phyloP scores from a whole-genome alignment of 2,329 filamentous ascomycete genomes.

The Xylariaceae sp. region DNA sequence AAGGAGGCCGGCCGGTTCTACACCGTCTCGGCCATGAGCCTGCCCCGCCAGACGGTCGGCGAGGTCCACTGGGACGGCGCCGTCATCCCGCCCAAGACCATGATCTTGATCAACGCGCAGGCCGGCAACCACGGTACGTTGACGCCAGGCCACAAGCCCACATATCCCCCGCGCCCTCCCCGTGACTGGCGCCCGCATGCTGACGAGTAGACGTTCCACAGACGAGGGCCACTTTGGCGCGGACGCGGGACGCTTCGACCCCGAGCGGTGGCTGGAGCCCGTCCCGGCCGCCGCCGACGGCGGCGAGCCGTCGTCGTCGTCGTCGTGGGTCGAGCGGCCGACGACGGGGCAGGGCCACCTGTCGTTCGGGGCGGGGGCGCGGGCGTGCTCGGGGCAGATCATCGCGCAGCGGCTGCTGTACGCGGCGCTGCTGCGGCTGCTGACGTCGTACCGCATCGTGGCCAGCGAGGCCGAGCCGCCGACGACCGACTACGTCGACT shows the following conservation, averaged over 20 bases:
- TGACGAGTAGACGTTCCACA: conserved; percentile 14
- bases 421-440: conserved; percentile 38
- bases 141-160: too few species aligned
- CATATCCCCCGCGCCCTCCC: neutral
- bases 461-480: conserved; percentile 41
- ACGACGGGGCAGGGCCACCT: conserved; percentile 30
- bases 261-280: conserved; percentile 38
- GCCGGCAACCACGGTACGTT: conserved; percentile 43
- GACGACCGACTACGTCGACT: conserved; percentile 55
- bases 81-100: conserved; percentile 42
- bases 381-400: conserved; percentile 43
- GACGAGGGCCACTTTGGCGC: conserved; percentile 42
- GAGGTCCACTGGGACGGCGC: conserved; percentile 45
- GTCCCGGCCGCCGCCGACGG: conserved; percentile 18
- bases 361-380: conserved; percentile 44
- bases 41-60: conserved; percentile 42
- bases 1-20: conserved; percentile 47
- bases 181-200: conserved; percentile 5
- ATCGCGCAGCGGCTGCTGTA: conserved; percentile 45
- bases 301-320: conserved; percentile 13
- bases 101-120: conserved; percentile 48
- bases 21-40: conserved; percentile 44
- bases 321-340: conserved; percentile 18
- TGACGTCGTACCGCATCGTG: conserved; percentile 42
- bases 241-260: conserved; percentile 37